phyloP scores from a whole-genome alignment of 768 basidiomycete species.

The Hirschioporus abietinus region DNA sequence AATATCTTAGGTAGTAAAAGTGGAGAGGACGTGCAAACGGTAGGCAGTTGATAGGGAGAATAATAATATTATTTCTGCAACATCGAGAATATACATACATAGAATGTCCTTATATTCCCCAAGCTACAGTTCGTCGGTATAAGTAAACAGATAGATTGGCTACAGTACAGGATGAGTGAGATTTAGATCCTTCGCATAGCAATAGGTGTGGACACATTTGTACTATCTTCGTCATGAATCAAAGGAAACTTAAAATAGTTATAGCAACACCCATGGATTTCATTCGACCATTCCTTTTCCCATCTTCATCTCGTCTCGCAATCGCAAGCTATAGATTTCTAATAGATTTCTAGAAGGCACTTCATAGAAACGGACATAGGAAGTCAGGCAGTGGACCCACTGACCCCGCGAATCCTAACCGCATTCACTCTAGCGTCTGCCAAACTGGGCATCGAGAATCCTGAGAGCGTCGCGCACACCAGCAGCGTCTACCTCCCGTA shows the following conservation, averaged over 20 bases:
- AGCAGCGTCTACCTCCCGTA: slow-evolving; percentile 66
- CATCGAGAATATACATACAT: neutral
- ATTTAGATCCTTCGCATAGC: neutral
- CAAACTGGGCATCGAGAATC: slow-evolving; percentile 51
- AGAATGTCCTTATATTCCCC: neutral
- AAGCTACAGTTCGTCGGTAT: neutral
- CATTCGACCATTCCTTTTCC: neutral
- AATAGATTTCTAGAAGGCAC: too few relatives aligned
- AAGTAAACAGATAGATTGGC: neutral
- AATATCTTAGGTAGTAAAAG: neutral
- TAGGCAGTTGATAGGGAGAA: neutral
- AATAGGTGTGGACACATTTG: neutral
- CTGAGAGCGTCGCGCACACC: slow-evolving; percentile 73
- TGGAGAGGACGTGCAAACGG: neutral
- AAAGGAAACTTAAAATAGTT: neutral
- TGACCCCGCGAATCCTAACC: neutral
- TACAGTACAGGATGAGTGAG: neutral
- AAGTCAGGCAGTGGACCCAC: neutral
- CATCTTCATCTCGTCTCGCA: neutral
- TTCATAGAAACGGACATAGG: neutral
- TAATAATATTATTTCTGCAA: neutral
- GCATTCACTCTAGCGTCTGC: slow-evolving; percentile 12
- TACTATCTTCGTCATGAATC: neutral
- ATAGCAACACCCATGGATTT: neutral
- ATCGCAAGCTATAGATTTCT: neutral